These are phyloP conservation scores for Cryptococcus sp. DNA, from an alignment of 1,284 basidiomycete species.

Conservation along the genomic window DNA sequence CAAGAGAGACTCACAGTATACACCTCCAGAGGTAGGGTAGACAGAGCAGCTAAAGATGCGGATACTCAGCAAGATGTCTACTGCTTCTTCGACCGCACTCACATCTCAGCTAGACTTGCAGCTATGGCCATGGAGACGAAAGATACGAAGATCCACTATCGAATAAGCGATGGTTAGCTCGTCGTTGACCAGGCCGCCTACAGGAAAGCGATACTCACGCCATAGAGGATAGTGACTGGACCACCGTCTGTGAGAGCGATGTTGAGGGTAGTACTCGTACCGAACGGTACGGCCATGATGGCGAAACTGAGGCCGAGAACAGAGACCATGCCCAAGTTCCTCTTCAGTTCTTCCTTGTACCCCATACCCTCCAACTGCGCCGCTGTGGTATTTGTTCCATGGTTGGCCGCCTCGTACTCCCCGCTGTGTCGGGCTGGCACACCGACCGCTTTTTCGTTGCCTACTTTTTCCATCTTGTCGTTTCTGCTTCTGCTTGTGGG, in stretches of 20 bases:
- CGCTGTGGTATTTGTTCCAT: conserved; percentile 14
- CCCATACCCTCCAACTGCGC: conserved; percentile 54
- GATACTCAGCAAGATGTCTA: not conserved
- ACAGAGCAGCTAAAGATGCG: conserved; percentile 49
- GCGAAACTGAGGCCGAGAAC: conserved; percentile 55
- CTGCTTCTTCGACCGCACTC: conserved; percentile 5
- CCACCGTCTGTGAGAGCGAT: conserved; percentile 56
- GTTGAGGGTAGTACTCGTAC: conserved; percentile 53
- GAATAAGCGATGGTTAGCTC: not conserved
- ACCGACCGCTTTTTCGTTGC: not conserved
- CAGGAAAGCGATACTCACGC: conserved; percentile 31
- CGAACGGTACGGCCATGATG: conserved; percentile 56
- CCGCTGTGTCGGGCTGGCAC: conserved; percentile 1
- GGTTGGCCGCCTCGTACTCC: not conserved
- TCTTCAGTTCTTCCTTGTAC: conserved; percentile 55
- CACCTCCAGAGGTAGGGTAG: conserved; percentile 56
- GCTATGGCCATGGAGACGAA: conserved; percentile 56
- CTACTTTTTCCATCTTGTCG: conserved; percentile 4
- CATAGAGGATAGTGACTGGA: conserved; percentile 53
- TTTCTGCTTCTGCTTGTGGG: not conserved
- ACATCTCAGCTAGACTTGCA: conserved; percentile 55
- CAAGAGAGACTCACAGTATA: conserved; percentile 47
- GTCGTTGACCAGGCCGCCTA: too few relatives aligned
- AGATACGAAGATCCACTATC: conserved; percentile 55
- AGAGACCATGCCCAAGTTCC: conserved; percentile 55